phyloP scores from a whole-genome alignment of 768 basidiomycete genomes.

The Russula abietina region DNA sequence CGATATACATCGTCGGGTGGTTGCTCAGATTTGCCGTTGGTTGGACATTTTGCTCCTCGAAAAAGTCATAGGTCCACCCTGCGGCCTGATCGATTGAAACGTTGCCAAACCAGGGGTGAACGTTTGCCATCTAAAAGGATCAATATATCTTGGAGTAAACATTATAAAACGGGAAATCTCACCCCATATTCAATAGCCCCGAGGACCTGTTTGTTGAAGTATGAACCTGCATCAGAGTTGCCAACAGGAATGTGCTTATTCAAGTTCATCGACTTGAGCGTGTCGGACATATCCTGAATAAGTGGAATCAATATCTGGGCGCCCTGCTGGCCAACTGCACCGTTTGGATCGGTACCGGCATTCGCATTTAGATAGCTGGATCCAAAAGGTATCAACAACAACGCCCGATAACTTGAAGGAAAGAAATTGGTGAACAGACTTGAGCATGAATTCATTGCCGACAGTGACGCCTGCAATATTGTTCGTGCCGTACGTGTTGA shows the following conservation, averaged over 20 bases:
- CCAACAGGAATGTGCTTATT: slow-evolving; percentile 63
- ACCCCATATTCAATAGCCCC: slow-evolving; percentile 64
- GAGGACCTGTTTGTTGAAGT: slow-evolving; percentile 70
- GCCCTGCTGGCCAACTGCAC: slow-evolving; percentile 52
- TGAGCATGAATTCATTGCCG: slow-evolving; percentile 86
- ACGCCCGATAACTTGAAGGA: background rate
- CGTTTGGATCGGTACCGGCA: slow-evolving; percentile 48
- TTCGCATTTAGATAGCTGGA: slow-evolving; percentile 53
- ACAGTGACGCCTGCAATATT: slow-evolving; percentile 80
- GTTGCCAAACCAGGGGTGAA: slow-evolving; percentile 93
- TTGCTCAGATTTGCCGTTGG: slow-evolving; percentile 57
- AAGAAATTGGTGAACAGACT: slow-evolving; percentile 38
- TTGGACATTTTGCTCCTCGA: slow-evolving; percentile 56
- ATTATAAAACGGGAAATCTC: slow-evolving; percentile 37
- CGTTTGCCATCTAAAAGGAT: slow-evolving; percentile 80
- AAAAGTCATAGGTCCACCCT: slow-evolving; percentile 78
- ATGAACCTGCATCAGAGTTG: slow-evolving; percentile 79
- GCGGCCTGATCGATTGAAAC: slow-evolving; percentile 61
- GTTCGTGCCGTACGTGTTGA: slow-evolving; percentile 71
- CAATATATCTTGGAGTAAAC: slow-evolving; percentile 50
- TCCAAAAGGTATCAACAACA: background rate
- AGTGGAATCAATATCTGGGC: slow-evolving; percentile 56
- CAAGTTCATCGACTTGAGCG: slow-evolving; percentile 52
- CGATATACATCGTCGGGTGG: slow-evolving; percentile 79
- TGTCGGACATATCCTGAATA: slow-evolving; percentile 59